These are phyloP conservation scores for Pogostemon cablin DNA, from an alignment of 257 asterid species.

Conservation along the genomic window DNA sequence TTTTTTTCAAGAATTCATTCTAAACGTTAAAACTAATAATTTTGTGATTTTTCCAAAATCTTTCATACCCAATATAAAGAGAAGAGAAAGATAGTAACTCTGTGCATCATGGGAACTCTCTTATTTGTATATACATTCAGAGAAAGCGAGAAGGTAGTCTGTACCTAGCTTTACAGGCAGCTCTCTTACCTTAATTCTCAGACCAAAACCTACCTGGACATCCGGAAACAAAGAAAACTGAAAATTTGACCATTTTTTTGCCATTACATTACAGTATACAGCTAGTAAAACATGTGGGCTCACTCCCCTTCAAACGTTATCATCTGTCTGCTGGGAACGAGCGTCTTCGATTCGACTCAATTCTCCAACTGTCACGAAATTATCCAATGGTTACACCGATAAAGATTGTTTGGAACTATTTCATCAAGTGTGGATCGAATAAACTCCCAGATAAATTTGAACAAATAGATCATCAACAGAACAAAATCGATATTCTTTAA, in stretches of 20 bases:
- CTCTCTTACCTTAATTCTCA: background rate
- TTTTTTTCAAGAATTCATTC: too few relatives aligned
- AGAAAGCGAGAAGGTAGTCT: background rate
- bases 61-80: background rate
- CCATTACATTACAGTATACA: constrained; percentile 31
- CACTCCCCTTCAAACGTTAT: background rate
- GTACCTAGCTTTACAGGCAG: constrained; percentile 10
- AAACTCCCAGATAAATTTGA: too few relatives aligned
- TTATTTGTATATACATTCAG: constrained; percentile 21
- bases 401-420: too few relatives aligned
- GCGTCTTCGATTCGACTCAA: background rate
- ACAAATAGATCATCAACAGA: too few relatives aligned
- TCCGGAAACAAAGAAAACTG: constrained; percentile 6
- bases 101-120: background rate
- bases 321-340: constrained; percentile 23
- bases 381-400: background rate
- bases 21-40: too few relatives aligned
- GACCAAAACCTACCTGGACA: constrained; percentile 25
- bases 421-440: too few relatives aligned
- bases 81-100: background rate
- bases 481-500: too few relatives aligned
- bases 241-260: background rate
- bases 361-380: constrained; percentile 28
- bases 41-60: too few relatives aligned
- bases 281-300: background rate